Evolutionary conservation across 2,329 filamentous ascomycete genomes (phyloP), one percentile per base, ranked within the genome.

Genomic region (Botrytis tulipae): DNA sequence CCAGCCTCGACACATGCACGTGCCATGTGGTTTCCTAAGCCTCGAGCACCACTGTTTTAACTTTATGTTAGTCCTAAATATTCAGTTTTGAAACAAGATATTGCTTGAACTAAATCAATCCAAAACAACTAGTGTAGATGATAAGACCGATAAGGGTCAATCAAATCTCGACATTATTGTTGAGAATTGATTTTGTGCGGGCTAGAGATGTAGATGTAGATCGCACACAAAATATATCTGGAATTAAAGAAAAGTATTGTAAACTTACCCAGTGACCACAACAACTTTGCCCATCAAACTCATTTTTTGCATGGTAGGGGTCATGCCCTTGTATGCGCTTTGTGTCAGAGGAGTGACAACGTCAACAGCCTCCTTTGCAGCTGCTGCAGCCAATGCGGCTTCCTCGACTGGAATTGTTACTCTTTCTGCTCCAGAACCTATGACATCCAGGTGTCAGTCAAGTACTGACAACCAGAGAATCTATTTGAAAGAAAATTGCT

Each of bases 11-110:
- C 90, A 76, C 92, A 91, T 73, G 91, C 92, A 75, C 91, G 89
- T 66, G 92, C 92, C 90, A 94, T 94, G 84, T 91, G 87, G 86
- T 92, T 93, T 68, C 92, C 92, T 9, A 95, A 86, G 80, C 92
- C 92, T 78, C 92, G 91, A 75, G 91, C 92, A 82, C 91, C 92
- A 80, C 91, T 91, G 74, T 63, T 65, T 46, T 29, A 46, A 70
- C 48, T 68, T 57, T 25, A 48, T 42, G 46, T 68, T 57, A 68
- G 48, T 9, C 65, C 54, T 14, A 12, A 18, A 68, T 42, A 4
- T 57, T 40, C 35, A 29, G 3, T 12, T 68, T 20, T 10, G 25
- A 40, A 29, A 54, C 32, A 29, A 20, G 25, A 67, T 51, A 12
- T 9, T 40, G 32, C 46, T 35, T 12, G 32, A 54, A 51, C 32